Evolutionary conservation across 257 asterid species (phyloP).

Genomic region (Primulina eburnea): DNA sequence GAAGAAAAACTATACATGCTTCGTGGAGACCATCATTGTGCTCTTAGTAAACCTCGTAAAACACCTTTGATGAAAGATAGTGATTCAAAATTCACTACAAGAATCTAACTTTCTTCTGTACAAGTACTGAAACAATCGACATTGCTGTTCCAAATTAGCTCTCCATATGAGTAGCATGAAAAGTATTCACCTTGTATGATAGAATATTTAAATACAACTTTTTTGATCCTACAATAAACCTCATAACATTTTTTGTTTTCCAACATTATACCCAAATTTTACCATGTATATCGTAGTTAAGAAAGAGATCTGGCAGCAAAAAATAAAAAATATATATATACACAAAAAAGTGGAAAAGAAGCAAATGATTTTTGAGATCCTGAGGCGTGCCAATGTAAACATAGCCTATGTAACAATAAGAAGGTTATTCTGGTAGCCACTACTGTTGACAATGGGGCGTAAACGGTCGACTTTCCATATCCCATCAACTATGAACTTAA

Average conservation of each 20-base stretch:
- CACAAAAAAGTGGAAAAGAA: background rate
- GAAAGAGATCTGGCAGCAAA: background rate
- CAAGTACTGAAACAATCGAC: background rate
- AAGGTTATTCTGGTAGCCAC: conserved; percentile 72
- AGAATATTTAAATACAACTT: background rate
- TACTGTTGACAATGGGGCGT: conserved; percentile 51
- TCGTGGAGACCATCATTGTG: conserved; percentile 74
- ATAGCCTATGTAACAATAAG: conserved; percentile 39
- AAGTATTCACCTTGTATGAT: background rate
- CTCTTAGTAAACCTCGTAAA: conserved; percentile 40
- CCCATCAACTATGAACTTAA: conserved; percentile 91
- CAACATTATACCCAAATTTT: background rate
- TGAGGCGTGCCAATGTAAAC: conserved; percentile 19
- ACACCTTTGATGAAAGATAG: conserved; percentile 31
- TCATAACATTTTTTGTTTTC: background rate
- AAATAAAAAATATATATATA: no score
- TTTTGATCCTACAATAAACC: background rate
- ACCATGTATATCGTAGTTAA: background rate
- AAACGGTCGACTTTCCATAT: conserved; percentile 78
- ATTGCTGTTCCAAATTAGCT: background rate
- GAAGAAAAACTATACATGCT: conserved; percentile 62
- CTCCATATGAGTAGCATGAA: background rate
- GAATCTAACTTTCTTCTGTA: background rate
- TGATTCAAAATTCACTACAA: conserved; percentile 17
- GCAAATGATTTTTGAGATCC: background rate